Percentiles rank a stretch among this genome's conserved stretches.
Conservation (phyloP, 2,329 filamentous ascomycete species). For the Fusarium citri region DNA sequence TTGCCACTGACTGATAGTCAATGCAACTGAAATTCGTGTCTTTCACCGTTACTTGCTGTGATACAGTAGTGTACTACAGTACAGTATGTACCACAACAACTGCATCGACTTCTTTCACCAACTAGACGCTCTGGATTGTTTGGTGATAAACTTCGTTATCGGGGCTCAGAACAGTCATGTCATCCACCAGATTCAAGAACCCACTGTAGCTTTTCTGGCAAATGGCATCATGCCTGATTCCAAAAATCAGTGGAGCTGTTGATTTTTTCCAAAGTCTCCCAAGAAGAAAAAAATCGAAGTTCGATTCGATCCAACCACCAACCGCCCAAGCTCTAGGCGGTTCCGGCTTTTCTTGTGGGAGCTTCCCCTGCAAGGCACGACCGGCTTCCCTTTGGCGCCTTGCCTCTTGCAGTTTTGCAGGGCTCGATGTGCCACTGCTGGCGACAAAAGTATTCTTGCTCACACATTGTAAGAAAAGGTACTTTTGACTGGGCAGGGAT, state of each 20-base stretch:
- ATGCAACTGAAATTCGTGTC: slow-evolving; percentile 3
- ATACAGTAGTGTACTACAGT: background rate
- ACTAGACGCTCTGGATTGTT: background rate
- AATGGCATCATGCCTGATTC: slow-evolving; percentile 3
- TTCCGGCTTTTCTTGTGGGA: slow-evolving; percentile 25
- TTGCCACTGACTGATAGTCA: slow-evolving; percentile 23
- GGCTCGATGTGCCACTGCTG: slow-evolving; percentile 26
- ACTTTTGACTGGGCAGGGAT: slow-evolving; percentile 20
- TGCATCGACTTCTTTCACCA: background rate
- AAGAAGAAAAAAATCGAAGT: slow-evolving; percentile 2
- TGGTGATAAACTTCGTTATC: slow-evolving; percentile 8
- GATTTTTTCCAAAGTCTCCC: slow-evolving; percentile 6
- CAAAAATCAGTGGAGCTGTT: slow-evolving; percentile 20
- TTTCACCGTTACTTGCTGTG: background rate
- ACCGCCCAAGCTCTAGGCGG: slow-evolving; percentile 22
- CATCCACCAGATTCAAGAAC: slow-evolving; percentile 9
- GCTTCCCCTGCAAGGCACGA: slow-evolving; percentile 41
- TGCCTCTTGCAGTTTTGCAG: slow-evolving; percentile 27
- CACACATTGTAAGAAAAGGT: background rate
- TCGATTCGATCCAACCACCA: slow-evolving; percentile 22
- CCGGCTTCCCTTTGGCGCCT: slow-evolving; percentile 26
- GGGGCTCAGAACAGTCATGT: background rate
- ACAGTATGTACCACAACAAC: background rate
- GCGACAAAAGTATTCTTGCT: background rate
- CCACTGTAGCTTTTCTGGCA: background rate